Evolutionary conservation across 768 basidiomycete species (phyloP), one percentile per base, ranked within the genome.

Genomic region (Pulveroboletus sp.): DNA sequence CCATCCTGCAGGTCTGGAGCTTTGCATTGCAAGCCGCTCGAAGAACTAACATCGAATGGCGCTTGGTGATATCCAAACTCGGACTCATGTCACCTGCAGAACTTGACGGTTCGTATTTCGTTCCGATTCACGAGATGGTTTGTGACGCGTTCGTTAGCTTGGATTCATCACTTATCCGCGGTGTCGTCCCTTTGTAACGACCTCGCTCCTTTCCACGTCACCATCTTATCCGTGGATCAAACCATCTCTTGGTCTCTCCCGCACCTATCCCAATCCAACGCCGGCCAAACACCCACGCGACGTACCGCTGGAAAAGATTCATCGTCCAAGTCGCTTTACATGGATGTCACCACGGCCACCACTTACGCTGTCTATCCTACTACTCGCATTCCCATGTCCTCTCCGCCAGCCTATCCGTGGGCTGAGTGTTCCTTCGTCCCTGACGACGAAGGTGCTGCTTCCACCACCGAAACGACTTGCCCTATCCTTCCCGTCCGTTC

Each of bases 31-130:
- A 76, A 30, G 79, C 86, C 58, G 80, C 83, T 11, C 75, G 74
- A 58, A 79, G 73, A 53, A 84, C 83, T 11, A 80, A 82, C 60
- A 71, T 90, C 19, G 89, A 93, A 62, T 93, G 91, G 91, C 76
- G 85, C 44, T 69, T 93, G 11, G 82, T 86, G 9, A 73, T 93
- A 49, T 71, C 85, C 6, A 88, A 83, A 60, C 67, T 85, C 4
- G 90, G 90, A 0, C 49, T 68, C 10, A 81, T 92, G 73, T 63
- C 68, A 1, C 67, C 73, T 42, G 60, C 62, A 6, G 91, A 93
- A 61, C 63, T 89, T 19, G 73, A 82, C 56, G 84, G 90, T 89
- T 56, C 51, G 82, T 68, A 13, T 30, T 22, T 26, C 35, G 39
- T 51, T 50, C 24, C 10, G 50, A 6, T 44, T 23, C 1, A n/a